Evolutionary conservation across 257 asterid genomes (phyloP), one percentile per base, ranked within the genome.

Genomic region (Rauvolfia tetraphylla): DNA sequence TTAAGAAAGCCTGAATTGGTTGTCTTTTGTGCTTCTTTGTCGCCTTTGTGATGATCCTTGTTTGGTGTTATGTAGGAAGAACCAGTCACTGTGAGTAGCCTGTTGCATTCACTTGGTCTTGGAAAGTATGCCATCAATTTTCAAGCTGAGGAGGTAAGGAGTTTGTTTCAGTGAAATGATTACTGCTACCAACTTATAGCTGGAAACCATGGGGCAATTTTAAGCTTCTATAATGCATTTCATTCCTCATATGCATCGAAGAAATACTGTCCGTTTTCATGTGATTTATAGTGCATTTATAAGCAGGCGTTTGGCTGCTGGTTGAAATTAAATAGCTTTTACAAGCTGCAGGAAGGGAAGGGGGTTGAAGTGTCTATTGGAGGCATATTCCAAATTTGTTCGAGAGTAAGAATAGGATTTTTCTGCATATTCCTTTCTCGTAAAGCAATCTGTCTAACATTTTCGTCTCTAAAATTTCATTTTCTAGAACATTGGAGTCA

Each of bases 141-240:
- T 79, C 88, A 87, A 83, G 97, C 96, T 70, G 96, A 91, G 87
- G 97, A 90, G 93, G 93, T 90, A 79, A 46, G 84, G 31, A 76
- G 48, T 25, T 44, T 70, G 20, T 38, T 67, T 36, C 72, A 65
- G 70, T 7, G 12, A 18, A 65, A 36, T 9, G 29, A 15, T 65
- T 1, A 18, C 18, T 10, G 11, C 23, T 65, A 36, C 6, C 18
- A 34, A 34, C 48, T 18, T 34, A 63, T 33, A 33, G 12, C 22
- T 31, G 42, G 20, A 33, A 22, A 65, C 17, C n/a, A 4, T 65
- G 2, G 29, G 46, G 34, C 27, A 65, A 33, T 41, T 38, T 73
- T 53, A 18, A 18, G n/a, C 42, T 38, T 73, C 51, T 65, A n/a
- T 8, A 17, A 58, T 70, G 12, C 7, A 31, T 48, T 79, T 29